Evolutionary conservation across 768 basidiomycete genomes (phyloP).

Genomic region (Lactarius pseudohatsudake): DNA sequence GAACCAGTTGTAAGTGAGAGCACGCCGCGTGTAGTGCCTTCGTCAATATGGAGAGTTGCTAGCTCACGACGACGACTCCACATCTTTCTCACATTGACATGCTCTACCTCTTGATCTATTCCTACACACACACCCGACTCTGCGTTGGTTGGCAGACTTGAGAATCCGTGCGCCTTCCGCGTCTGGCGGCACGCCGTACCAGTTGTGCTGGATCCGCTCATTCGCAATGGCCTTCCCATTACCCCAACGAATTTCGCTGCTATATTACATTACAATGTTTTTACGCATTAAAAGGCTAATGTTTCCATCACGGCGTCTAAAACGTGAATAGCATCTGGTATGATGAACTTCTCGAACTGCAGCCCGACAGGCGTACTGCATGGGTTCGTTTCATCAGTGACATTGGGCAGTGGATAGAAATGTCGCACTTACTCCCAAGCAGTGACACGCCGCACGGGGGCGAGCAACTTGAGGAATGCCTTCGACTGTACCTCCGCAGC

Average conservation of each 20-base stretch:
- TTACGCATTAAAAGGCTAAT: slow-evolving; percentile 54
- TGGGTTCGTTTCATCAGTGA: slow-evolving; percentile 11
- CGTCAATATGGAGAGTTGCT: too few species aligned
- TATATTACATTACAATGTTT: slow-evolving; percentile 13
- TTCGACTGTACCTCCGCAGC: slow-evolving; percentile 87
- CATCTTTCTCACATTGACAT: too few species aligned
- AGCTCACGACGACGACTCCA: too few species aligned
- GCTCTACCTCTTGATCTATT: too few species aligned
- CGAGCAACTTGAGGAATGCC: slow-evolving; percentile 85
- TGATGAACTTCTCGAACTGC: slow-evolving; percentile 89
- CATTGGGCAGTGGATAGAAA: slow-evolving; percentile 7
- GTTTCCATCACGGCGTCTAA: slow-evolving; percentile 85
- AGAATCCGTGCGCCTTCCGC: slow-evolving; percentile 50
- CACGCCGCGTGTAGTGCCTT: too few species aligned
- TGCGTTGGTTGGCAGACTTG: slow-evolving; percentile 20
- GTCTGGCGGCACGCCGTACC: slow-evolving; percentile 46
- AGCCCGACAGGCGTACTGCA: slow-evolving; percentile 77
- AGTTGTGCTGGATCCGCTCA: too few species aligned
- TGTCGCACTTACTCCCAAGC: slow-evolving; percentile 86
- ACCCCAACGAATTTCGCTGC: not conserved
- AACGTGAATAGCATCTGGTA: slow-evolving; percentile 83
- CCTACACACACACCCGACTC: not conserved
- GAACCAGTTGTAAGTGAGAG: too few species aligned
- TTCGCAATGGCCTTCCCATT: not conserved
- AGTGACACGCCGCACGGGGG: slow-evolving; percentile 82